A percentile compares a stretch with the other conserved stretches of the same genome.
These are phyloP conservation scores for Rutidosis leptorrhynchoides DNA, from an alignment of 129 eudicot genomes.

Conservation along the genomic window DNA sequence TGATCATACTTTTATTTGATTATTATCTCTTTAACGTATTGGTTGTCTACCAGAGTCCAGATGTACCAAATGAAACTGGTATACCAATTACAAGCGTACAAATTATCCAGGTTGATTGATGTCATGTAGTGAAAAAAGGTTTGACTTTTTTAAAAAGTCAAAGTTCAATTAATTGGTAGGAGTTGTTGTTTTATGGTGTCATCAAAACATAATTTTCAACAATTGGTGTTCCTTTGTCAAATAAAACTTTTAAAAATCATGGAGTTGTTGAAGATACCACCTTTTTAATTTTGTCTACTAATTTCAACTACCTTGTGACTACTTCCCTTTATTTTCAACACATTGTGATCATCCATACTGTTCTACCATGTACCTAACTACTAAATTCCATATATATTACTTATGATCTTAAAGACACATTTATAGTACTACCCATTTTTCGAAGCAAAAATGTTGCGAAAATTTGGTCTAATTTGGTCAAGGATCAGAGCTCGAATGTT, in stretches of 20 bases:
- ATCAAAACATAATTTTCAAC: conserved; percentile 35
- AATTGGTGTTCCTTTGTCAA: conserved; percentile 48
- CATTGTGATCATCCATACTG: conserved; percentile 5
- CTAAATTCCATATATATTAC: conserved; percentile 4
- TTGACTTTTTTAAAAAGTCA: conserved; percentile 31
- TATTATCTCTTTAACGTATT: too few species aligned
- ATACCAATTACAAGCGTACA: conserved; percentile 5
- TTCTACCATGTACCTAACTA: neutral
- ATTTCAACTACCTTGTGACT: conserved; percentile 35
- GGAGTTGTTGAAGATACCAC: conserved; percentile 62
- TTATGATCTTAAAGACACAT: neutral
- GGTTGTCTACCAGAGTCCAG: neutral
- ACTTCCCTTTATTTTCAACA: conserved; percentile 9
- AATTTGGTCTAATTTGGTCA: conserved; percentile 53
- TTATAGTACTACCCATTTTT: conserved; percentile 9
- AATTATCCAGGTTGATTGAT: conserved; percentile 21
- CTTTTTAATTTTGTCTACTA: conserved; percentile 22
- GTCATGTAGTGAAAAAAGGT: conserved; percentile 2
- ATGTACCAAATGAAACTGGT: conserved; percentile 1
- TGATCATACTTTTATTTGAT: too few species aligned
- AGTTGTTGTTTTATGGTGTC: conserved; percentile 55
- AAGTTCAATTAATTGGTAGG: conserved; percentile 41
- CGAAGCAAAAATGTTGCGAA: conserved; percentile 30
- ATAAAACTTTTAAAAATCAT: conserved; percentile 35
- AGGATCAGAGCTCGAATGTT: conserved; percentile 41